phyloP scores from a whole-genome alignment of 345 rosid species.

The Moricandia arvensis region DNA sequence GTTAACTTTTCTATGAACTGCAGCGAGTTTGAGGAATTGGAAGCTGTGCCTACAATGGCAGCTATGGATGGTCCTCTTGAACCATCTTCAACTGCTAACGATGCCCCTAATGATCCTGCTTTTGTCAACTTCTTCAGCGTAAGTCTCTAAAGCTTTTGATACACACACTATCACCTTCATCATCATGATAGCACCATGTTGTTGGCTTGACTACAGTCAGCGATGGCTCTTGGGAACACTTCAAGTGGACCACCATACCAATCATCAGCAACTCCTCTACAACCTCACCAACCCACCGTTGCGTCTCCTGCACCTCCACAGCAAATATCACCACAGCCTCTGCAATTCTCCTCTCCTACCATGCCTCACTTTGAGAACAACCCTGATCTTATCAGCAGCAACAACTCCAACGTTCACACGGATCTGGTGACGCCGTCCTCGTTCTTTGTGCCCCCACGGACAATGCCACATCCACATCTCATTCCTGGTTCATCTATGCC shows the following conservation, averaged over 20 bases:
- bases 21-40: conserved; percentile 96
- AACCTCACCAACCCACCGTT: conserved; percentile 44
- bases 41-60: conserved; percentile 88
- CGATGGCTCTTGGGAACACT: conserved; percentile 56
- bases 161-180: neutral
- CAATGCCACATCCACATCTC: conserved; percentile 42
- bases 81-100: conserved; percentile 59
- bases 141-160: conserved; percentile 32
- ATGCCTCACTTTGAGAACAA: conserved; percentile 53
- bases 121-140: conserved; percentile 91
- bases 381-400: conserved; percentile 42
- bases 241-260: conserved; percentile 56
- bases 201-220: conserved; percentile 56
- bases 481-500: conserved; percentile 51
- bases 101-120: conserved; percentile 73
- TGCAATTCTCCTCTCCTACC: conserved; percentile 47
- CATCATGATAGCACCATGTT: neutral
- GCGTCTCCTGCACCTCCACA: conserved; percentile 45
- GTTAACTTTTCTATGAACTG: neutral
- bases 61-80: conserved; percentile 90
- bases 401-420: conserved; percentile 42
- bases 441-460: conserved; percentile 57
- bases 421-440: conserved; percentile 79
- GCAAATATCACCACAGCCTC: conserved; percentile 35
- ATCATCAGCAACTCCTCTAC: conserved; percentile 46